A percentile compares a stretch with the other conserved stretches of the same genome.
Conservation (phyloP, 495 filamentous ascomycete species). For the Apodospora peruviana region DNA sequence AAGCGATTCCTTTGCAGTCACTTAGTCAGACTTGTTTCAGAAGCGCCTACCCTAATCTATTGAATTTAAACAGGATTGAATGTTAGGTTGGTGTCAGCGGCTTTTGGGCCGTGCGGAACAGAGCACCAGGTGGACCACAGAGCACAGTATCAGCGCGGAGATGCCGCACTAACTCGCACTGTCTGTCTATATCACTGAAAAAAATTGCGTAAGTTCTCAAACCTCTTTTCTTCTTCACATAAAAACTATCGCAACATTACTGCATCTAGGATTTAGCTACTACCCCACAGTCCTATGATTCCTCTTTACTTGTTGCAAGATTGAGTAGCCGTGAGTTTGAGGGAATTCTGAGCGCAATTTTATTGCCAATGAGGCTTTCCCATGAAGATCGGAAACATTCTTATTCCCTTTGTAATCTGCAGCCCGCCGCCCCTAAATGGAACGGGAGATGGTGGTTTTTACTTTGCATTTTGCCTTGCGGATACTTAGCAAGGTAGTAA, state of each 20-base stretch:
- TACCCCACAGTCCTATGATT: slow-evolving; percentile 11
- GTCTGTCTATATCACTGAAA: not conserved
- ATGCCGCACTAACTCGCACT: not conserved
- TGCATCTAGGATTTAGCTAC: slow-evolving; percentile 17
- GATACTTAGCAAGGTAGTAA: not conserved
- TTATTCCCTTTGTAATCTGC: not conserved
- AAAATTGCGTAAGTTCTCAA: not conserved
- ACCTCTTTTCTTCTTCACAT: slow-evolving; percentile 12
- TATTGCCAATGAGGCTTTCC: slow-evolving; percentile 26
- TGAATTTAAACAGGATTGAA: too few relatives aligned
- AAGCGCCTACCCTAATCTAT: too few relatives aligned
- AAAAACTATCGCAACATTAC: slow-evolving; percentile 24
- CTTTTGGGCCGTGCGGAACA: not conserved
- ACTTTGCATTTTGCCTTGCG: too few relatives aligned
- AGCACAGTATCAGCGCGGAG: not conserved
- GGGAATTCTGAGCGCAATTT: slow-evolving; percentile 25
- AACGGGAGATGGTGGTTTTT: not conserved
- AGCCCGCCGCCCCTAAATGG: too few relatives aligned
- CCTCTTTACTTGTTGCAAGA: slow-evolving; percentile 26
- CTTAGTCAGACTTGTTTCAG: too few relatives aligned
- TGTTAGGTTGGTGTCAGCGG: not conserved
- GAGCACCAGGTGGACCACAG: not conserved
- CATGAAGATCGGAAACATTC: slow-evolving; percentile 28
- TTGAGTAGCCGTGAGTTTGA: slow-evolving; percentile 30
- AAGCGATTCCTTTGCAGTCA: too few relatives aligned